Base-by-base conservation (phyloP, 805 yeast species). In the Nadsonia fulvescens region DNA sequence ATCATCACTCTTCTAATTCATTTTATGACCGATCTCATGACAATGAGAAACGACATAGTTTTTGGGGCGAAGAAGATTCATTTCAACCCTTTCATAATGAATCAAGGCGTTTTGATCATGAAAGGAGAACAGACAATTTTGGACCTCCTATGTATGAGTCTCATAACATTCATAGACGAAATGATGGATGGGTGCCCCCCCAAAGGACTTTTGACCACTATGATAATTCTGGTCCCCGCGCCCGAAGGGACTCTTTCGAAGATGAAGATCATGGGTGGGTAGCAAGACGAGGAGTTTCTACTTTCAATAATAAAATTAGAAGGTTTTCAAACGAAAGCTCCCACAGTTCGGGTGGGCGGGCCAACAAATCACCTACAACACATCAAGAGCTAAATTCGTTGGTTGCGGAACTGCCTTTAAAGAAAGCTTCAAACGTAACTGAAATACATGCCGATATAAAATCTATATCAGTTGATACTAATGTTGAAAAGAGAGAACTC, bases 21-120 rank as follows among this genome's bases (percentile, higher is more conserved):
- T n/a, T n/a, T n/a, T n/a, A 19, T 6, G 21, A 31, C 14, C 25
- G 24, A 8, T 30, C 31, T 7, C 18, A 28, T 11, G 30, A 22
- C 21, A 31, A 24, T 12, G 27, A 30, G 21, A 14, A 31, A 18
- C 28, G 29, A 4, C 8, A 12, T 7, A 3, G 17, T 10, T 20
- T 18, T 12, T 10, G 24, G 6, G 26, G 27, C 12, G 19, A 20
- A 1, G 14, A 10, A 10, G 21, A 23, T 12, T 4, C 20, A 6
- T 18, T 15, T n/a, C 15, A 15, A 2, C 20, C 18, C 9, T 13
- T 12, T 6, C 23, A 25, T n/a, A 8, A 23, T 6, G 16, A 25
- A 11, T 24, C 24, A 8, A 24, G 30, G 4, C 26, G 23, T n/a
- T 22, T 23, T 8, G 26, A 22, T 10, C 25, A 30, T 8, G 29